Conservation (phyloP, 73 alveolate genomes). For the Tetrahymena malaccensis region DNA sequence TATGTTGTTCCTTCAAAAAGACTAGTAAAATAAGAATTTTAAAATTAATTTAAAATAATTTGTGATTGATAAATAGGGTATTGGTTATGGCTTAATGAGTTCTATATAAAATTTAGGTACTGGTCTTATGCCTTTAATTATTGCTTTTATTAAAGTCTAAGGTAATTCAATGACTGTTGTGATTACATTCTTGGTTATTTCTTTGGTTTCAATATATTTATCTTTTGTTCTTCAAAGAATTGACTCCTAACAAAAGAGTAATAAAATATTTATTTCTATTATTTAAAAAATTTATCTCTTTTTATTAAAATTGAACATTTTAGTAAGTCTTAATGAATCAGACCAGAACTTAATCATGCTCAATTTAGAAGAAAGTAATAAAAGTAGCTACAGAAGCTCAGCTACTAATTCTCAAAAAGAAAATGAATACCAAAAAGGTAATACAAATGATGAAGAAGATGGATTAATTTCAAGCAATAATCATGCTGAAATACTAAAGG, state of each 20-base stretch:
- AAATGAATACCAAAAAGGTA: background rate
- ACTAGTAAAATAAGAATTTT: background rate
- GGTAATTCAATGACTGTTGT: conserved; percentile 29
- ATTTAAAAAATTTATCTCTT: background rate
- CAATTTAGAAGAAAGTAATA: background rate
- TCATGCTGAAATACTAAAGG: background rate
- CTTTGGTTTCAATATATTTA: background rate
- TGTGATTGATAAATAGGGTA: conserved; percentile 9
- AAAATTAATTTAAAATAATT: background rate
- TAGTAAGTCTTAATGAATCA: background rate
- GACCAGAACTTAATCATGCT: background rate
- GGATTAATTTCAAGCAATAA: background rate
- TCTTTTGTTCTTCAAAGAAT: background rate
- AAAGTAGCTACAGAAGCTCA: background rate
- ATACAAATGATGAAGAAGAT: background rate
- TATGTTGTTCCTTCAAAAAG: conserved; percentile 20
- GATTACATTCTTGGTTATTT: conserved; percentile 9
- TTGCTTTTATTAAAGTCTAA: conserved; percentile 31
- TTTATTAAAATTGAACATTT: background rate
- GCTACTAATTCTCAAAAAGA: background rate
- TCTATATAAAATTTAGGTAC: conserved; percentile 30
- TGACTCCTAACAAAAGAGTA: background rate
- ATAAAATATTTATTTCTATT: background rate
- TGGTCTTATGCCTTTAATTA: conserved; percentile 25
- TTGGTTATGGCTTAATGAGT: conserved; percentile 35